Base-by-base conservation (phyloP, 768 basidiomycete species). In the Scleroderma citrinum region DNA sequence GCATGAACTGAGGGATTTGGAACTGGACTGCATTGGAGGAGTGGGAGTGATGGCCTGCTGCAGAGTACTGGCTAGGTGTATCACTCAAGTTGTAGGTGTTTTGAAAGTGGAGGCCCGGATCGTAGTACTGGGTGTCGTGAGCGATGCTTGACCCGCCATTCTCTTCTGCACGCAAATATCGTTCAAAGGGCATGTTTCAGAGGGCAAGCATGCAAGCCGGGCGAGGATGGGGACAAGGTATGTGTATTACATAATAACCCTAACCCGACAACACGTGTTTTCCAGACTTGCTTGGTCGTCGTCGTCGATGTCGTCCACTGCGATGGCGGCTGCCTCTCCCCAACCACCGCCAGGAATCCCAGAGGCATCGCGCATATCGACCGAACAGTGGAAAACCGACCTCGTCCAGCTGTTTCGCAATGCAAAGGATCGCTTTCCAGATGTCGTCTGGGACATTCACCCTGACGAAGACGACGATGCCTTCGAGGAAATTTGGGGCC, bases 351-450 rank as follows among this genome's bases (percentile, higher is more conserved):
- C 63, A n/a, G 63, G 63, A 29, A 64, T 64, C 37, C 63, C 59
- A 19, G 82, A 89, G 60, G 83, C 86, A 7, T 80, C 81, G 23
- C 72, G 73, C 53, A 71, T 76, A 49, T 90, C 89, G 1, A 90
- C 87, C 0, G 59, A 70, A 5, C 68, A 72, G 16, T 97, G 94
- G 94, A 85, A 90, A 58, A 63, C 66, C n/a, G 85, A 97, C 70
- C 77, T 97, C 4, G 76, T 81, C 49, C 60, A 74, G 6, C 77
- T 97, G 35, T 94, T 92, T 66, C 76, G 77, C 55, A 75, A 83
- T 46, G 86, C 92, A n/a, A 87, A 87, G 67, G 89, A 94, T 53
- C 77, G 91, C 49, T 98, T 93, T 61, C 87, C 89, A n/a, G 95
- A 98, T 70, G 92, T 98, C 44, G 82, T 91, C n/a, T 98, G 95